Percentiles rank a stretch among this genome's conserved stretches.
These are phyloP conservation scores for Xerocomus cyaneibrunnescens DNA, from an alignment of 1,284 basidiomycete species.

Conservation along the genomic window DNA sequence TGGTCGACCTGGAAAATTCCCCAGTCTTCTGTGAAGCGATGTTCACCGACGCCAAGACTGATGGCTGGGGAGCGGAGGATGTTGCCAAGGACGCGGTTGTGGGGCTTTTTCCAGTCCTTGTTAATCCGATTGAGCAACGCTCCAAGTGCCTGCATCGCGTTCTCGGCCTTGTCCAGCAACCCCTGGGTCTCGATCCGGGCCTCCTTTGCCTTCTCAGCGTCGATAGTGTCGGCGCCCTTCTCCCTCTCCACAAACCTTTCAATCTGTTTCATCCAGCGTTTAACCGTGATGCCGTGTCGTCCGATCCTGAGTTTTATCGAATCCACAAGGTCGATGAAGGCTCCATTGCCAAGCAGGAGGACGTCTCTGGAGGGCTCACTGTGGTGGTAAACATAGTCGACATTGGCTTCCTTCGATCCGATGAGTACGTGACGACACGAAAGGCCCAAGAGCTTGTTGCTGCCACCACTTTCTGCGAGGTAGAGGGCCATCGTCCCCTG, in stretches of 20 bases:
- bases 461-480: not conserved
- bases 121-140: not conserved
- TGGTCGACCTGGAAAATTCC: not conserved
- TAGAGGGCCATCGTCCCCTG: not conserved
- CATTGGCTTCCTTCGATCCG: not conserved
- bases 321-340: not conserved
- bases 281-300: not conserved
- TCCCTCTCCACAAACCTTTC: not conserved
- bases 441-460: not conserved
- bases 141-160: not conserved
- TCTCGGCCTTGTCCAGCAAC: not conserved
- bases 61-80: not conserved
- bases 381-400: not conserved
- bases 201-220: not conserved
- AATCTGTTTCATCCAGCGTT: not conserved
- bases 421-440: not conserved
- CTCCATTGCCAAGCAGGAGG: not conserved
- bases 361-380: not conserved
- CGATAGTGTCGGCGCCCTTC: not conserved
- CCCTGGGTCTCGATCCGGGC: not conserved
- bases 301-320: not conserved
- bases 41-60: not conserved
- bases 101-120: not conserved
- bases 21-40: not conserved
- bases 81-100: not conserved